phyloP scores from a whole-genome alignment of 768 basidiomycete species.

The Coprinellus micaceus region DNA sequence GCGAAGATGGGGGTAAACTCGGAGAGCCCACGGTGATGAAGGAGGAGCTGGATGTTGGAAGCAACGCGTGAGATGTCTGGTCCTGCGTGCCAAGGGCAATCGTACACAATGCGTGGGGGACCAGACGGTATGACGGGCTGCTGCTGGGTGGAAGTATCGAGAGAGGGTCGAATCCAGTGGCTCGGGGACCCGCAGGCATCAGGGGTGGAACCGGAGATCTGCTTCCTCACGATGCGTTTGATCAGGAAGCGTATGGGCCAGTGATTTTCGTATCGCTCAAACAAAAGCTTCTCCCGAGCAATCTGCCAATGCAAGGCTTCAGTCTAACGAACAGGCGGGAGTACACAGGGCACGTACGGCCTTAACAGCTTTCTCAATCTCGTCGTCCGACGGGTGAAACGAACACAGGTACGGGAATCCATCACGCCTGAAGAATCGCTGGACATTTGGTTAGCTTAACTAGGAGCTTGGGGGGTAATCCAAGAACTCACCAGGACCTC shows the following conservation, averaged over 20 bases:
- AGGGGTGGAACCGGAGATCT: not conserved
- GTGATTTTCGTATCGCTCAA: conserved; percentile 14
- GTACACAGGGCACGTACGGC: too few relatives aligned
- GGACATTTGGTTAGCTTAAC: too few relatives aligned
- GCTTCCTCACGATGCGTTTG: not conserved
- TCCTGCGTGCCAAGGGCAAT: too few relatives aligned
- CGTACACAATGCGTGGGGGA: too few relatives aligned
- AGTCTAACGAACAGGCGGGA: too few relatives aligned
- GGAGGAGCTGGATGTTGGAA: too few relatives aligned
- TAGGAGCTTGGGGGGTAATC: too few relatives aligned
- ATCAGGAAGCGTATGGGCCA: conserved; percentile 23
- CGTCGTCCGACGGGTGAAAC: conserved; percentile 1
- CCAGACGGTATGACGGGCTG: too few relatives aligned
- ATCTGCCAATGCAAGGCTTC: not conserved
- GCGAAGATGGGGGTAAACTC: too few relatives aligned
- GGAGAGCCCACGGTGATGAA: too few relatives aligned
- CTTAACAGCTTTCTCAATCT: not conserved
- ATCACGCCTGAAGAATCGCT: not conserved
- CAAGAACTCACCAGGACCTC: conserved; percentile 11
- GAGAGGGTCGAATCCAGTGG: not conserved
- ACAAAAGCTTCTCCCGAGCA: not conserved
- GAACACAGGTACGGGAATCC: conserved; percentile 1
- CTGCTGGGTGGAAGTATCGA: too few relatives aligned
- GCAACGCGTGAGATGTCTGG: too few relatives aligned
- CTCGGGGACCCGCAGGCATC: not conserved